Evolutionary conservation across 208 protist genomes (phyloP).

Genomic region (Naegleria fowleri): DNA sequence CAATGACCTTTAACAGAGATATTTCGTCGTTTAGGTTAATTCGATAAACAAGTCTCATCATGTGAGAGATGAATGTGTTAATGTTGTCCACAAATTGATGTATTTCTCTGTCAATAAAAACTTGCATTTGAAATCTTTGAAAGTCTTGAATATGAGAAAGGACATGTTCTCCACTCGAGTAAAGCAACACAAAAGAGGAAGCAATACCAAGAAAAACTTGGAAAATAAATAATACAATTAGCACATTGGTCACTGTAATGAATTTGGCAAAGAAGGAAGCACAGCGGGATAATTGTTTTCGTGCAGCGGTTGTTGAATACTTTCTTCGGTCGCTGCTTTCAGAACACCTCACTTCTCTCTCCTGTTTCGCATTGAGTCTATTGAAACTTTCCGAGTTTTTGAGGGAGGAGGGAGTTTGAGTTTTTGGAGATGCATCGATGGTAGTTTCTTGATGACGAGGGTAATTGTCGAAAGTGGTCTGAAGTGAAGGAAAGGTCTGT

Average conservation of each 20-base stretch:
- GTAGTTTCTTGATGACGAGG: no score
- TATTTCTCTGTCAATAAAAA: not conserved
- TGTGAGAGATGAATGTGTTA: not conserved
- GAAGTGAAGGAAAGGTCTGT: no score
- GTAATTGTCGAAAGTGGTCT: no score
- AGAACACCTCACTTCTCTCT: no score
- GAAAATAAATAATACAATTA: not conserved
- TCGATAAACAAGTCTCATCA: not conserved
- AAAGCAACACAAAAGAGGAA: not conserved
- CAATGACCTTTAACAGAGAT: not conserved
- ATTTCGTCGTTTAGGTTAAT: not conserved
- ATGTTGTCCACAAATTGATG: not conserved
- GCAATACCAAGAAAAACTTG: not conserved
- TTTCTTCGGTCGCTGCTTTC: no score
- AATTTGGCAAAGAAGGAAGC: not conserved
- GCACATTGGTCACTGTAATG: not conserved
- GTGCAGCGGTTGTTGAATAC: no score
- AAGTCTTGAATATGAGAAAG: not conserved
- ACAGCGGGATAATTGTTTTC: no score
- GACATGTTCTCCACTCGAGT: not conserved
- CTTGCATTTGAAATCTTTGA: not conserved
- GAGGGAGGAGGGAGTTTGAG: no score
- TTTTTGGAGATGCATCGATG: no score
- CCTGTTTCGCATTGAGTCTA: no score
- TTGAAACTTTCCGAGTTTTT: no score